These are phyloP conservation scores for Globisporangium radiosum DNA, from an alignment of 352 stramenopile genomes.

Conservation along the genomic window DNA sequence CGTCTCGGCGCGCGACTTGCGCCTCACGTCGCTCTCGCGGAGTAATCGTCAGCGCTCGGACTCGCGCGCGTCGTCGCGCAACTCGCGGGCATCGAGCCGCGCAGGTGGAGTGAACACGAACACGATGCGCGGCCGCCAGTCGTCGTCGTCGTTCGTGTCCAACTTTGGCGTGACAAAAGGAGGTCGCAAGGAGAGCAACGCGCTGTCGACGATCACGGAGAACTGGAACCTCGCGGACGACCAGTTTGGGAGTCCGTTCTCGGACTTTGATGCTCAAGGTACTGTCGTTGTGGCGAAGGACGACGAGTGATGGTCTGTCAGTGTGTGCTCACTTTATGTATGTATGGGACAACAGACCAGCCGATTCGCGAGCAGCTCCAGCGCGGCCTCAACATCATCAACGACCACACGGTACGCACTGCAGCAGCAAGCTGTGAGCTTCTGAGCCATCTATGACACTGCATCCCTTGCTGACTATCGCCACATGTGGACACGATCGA, in stretches of 20 bases:
- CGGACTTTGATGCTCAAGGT: constrained; percentile 79
- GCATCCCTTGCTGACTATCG: no score
- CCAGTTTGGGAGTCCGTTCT: constrained; percentile 68
- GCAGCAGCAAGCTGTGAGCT: no score
- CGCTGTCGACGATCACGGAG: constrained; percentile 83
- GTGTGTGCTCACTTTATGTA: neutral
- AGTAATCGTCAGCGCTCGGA: constrained; percentile 42
- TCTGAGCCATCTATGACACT: no score
- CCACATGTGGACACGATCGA: no score
- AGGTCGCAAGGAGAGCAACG: constrained; percentile 59
- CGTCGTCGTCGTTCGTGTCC: constrained; percentile 72
- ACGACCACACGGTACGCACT: constrained; percentile 68
- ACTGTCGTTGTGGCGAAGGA: neutral
- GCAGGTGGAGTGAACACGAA: constrained; percentile 11
- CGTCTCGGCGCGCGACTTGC: constrained; percentile 57
- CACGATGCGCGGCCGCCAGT: constrained; percentile 28
- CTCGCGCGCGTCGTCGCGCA: constrained; percentile 58
- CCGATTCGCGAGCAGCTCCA: constrained; percentile 80
- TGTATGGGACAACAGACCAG: constrained; percentile 32
- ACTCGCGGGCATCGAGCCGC: constrained; percentile 47
- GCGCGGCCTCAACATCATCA: constrained; percentile 76
- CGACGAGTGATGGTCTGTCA: neutral
- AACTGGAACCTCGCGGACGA: constrained; percentile 80
- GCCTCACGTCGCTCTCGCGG: constrained; percentile 45
- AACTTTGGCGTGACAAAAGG: constrained; percentile 68